Evolutionary conservation across 768 basidiomycete species (phyloP).

Genomic region (Xerocomellus chrysenteron): DNA sequence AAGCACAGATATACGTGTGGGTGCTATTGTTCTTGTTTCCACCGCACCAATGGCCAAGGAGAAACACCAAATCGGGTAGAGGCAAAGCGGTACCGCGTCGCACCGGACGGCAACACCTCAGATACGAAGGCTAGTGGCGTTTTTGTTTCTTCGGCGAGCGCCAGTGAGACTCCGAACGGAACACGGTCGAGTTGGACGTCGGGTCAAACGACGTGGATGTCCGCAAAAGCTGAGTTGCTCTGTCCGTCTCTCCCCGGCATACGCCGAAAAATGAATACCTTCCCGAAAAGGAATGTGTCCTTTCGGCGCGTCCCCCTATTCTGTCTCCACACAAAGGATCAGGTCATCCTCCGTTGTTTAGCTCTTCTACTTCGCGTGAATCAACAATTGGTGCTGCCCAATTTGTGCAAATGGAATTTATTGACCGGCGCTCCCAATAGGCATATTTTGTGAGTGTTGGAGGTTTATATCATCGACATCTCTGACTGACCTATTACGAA

Average conservation of each 20-base stretch:
- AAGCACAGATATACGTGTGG: neutral
- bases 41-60: constrained; percentile 1
- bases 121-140: neutral
- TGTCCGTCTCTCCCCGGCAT: constrained; percentile 17
- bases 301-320: too few relatives aligned
- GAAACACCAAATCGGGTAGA: constrained; percentile 22
- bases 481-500: too few relatives aligned
- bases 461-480: too few relatives aligned
- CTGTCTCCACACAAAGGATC: too few relatives aligned
- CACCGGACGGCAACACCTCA: neutral
- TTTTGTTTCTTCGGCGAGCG: neutral
- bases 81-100: constrained; percentile 2
- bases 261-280: constrained; percentile 17
- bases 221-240: constrained; percentile 9
- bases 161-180: neutral
- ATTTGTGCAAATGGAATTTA: too few relatives aligned
- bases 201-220: constrained; percentile 2
- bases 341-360: too few relatives aligned
- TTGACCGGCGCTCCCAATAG: too few relatives aligned
- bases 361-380: too few relatives aligned
- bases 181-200: constrained; percentile 8
- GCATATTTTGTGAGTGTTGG: too few relatives aligned
- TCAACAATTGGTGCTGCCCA: too few relatives aligned
- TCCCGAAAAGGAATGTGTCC: neutral
- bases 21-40: constrained; percentile 18